Evolutionary conservation across 352 stramenopile species (phyloP).

Genomic region (Globisporangium emineosum): DNA sequence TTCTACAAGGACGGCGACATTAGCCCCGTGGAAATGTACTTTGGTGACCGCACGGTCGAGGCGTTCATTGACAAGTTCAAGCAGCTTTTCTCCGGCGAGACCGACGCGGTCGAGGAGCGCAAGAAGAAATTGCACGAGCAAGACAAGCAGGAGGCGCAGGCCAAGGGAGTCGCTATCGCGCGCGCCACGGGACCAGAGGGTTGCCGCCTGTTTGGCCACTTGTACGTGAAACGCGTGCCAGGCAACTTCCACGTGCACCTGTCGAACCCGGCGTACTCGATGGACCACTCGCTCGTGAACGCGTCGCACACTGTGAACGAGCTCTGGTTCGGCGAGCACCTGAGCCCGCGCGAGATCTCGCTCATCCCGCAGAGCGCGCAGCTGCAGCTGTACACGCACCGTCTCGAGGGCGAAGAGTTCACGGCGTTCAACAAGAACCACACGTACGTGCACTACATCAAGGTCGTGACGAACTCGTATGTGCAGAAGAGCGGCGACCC

Average conservation of each 20-base stretch:
- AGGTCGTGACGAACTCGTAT: constrained; percentile 95
- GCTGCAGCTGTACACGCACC: constrained; percentile 90
- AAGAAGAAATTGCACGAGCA: constrained; percentile 94
- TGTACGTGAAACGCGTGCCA: constrained; percentile 91
- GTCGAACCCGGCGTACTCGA: constrained; percentile 93
- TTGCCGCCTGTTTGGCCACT: constrained; percentile 71
- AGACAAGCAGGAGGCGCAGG: constrained; percentile 84
- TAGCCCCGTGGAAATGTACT: constrained; percentile 94
- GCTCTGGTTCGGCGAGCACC: constrained; percentile 92
- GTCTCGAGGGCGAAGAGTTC: constrained; percentile 91
- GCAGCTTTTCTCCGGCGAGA: constrained; percentile 74
- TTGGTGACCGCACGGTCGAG: constrained; percentile 92
- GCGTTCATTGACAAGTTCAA: constrained; percentile 91
- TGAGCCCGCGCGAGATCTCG: constrained; percentile 46
- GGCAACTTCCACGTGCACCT: constrained; percentile 99
- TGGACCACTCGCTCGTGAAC: constrained; percentile 89
- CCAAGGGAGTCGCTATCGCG: constrained; percentile 59
- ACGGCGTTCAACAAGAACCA: constrained; percentile 92
- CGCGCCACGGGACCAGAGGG: constrained; percentile 64
- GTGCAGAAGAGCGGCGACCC: constrained; percentile 54
- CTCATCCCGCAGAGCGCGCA: constrained; percentile 88
- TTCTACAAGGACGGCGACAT: constrained; percentile 94
- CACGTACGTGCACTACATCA: constrained; percentile 99
- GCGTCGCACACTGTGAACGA: constrained; percentile 95
- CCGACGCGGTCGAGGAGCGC: constrained; percentile 62